Conservation (phyloP, 306 rosid species). For the Hippophae tibetana region DNA sequence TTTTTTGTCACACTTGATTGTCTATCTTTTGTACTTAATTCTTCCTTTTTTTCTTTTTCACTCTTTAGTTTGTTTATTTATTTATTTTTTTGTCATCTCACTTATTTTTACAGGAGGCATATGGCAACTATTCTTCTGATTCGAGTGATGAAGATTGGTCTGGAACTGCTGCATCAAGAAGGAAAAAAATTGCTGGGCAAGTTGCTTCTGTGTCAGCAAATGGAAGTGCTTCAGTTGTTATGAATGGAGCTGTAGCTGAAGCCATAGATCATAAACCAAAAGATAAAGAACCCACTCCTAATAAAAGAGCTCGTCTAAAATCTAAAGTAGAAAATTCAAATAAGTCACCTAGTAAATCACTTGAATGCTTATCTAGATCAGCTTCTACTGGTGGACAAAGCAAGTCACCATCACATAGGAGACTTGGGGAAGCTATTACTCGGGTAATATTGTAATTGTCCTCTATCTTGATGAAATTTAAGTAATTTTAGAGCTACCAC, state of each 20-base stretch:
- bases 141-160: constrained; percentile 77
- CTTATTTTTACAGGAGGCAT: constrained; percentile 50
- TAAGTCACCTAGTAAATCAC: constrained; percentile 31
- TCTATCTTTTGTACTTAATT: constrained; percentile 6
- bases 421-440: constrained; percentile 58
- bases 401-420: constrained; percentile 39
- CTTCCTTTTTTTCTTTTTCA: constrained; percentile 3
- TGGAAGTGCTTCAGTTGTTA: constrained; percentile 22
- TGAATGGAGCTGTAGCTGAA: constrained; percentile 31
- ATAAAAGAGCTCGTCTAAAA: constrained; percentile 28
- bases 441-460: constrained; percentile 38
- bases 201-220: constrained; percentile 24
- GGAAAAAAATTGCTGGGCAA: constrained; percentile 6
- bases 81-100: constrained; percentile 14
- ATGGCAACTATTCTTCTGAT: constrained; percentile 39
- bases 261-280: constrained; percentile 15
- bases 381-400: constrained; percentile 34
- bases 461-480: no score
- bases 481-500: no score
- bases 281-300: constrained; percentile 23
- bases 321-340: constrained; percentile 32
- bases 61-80: constrained; percentile 16
- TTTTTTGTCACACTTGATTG: not conserved
- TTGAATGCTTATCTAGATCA: constrained; percentile 29
- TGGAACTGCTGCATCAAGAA: constrained; percentile 14